Evolutionary conservation across 495 filamentous ascomycete species (phyloP).

Genomic region (Aspergillus diversus): DNA sequence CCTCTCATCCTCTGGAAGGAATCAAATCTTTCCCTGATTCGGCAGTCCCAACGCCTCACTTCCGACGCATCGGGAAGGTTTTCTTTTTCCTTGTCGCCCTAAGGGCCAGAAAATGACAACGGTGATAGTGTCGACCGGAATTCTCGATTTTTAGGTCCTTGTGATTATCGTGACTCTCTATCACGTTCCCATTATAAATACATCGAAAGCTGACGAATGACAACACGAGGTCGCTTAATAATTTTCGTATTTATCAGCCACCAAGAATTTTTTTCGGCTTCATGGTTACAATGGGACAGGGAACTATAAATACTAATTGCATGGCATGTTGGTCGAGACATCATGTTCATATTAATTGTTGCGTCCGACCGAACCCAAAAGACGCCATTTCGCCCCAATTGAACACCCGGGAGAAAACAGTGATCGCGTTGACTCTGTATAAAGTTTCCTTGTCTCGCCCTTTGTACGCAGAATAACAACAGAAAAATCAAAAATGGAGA

Average conservation of each 20-base stretch:
- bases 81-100: neutral
- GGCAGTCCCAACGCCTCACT: conserved; percentile 3
- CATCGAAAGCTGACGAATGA: neutral
- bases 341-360: neutral
- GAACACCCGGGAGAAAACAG: neutral
- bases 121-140: neutral
- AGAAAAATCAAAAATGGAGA: neutral
- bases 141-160: neutral
- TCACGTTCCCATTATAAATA: neutral
- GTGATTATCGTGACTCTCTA: neutral
- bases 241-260: neutral
- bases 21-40: neutral
- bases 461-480: neutral
- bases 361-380: conserved; percentile 1
- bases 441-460: neutral
- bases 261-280: neutral
- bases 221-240: neutral
- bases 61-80: neutral
- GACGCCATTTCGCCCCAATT: neutral
- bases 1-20: neutral
- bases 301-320: neutral
- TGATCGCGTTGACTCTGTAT: neutral
- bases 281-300: neutral
- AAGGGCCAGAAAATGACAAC: neutral
- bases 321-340: neutral